Percentiles rank a stretch among this genome's conserved stretches.
These are phyloP conservation scores for Lagenaria siceraria DNA, from an alignment of 306 rosid species.

Conservation along the genomic window DNA sequence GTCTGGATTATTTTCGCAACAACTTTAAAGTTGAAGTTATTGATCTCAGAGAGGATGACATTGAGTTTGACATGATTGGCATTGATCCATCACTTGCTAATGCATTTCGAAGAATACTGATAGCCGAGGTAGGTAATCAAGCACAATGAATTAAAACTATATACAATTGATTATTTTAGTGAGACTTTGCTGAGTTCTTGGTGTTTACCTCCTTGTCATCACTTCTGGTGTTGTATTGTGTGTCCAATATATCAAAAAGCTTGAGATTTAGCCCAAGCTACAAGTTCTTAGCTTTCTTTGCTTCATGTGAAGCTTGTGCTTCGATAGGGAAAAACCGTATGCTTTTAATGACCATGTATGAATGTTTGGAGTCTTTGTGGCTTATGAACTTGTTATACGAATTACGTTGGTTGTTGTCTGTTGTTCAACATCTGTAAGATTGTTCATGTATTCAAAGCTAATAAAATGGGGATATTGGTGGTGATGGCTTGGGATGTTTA, in stretches of 20 bases:
- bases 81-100: constrained; percentile 89
- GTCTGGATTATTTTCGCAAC: constrained; percentile 46
- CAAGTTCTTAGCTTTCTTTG: not conserved
- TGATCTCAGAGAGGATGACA: constrained; percentile 33
- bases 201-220: not conserved
- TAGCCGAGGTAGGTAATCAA: constrained; percentile 53
- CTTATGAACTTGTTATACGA: not conserved
- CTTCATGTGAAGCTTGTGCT: not conserved
- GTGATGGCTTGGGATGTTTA: not conserved
- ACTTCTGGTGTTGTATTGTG: not conserved
- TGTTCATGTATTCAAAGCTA: not conserved
- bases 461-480: not conserved
- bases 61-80: constrained; percentile 93
- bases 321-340: not conserved
- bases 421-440: not conserved
- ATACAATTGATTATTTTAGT: not conserved
- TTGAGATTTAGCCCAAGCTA: not conserved
- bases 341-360: not conserved
- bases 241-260: not conserved
- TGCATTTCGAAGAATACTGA: constrained; percentile 87
- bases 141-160: not conserved
- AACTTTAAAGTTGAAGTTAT: constrained; percentile 75
- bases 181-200: not conserved
- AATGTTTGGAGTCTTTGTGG: not conserved
- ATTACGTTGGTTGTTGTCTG: not conserved